Evolutionary conservation across 495 filamentous ascomycete species (phyloP).

Genomic region (Tetracladium setigerum): DNA sequence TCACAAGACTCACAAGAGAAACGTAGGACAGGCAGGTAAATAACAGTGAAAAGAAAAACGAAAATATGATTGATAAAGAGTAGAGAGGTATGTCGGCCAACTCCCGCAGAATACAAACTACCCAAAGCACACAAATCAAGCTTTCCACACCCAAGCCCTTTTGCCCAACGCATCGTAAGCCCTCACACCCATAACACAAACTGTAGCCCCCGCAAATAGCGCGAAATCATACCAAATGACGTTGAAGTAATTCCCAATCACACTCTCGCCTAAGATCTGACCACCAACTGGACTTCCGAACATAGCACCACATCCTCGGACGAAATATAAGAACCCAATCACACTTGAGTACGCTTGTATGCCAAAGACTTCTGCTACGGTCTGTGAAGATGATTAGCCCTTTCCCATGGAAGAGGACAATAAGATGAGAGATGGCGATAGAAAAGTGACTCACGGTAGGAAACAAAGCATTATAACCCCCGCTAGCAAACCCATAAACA

Average conservation of each 20-base stretch:
- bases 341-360: conserved; percentile 51
- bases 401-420: not conserved
- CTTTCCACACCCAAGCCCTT: conserved; percentile 24
- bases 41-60: no score
- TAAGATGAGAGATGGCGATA: not conserved
- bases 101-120: no score
- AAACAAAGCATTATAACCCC: conserved; percentile 39
- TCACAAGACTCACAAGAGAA: no score
- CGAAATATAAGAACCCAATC: conserved; percentile 49
- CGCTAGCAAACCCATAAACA: conserved; percentile 43
- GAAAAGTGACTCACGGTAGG: conserved; percentile 23
- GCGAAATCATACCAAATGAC: conserved; percentile 24
- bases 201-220: conserved; percentile 17
- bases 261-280: conserved; percentile 27
- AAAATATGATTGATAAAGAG: no score
- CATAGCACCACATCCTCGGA: conserved; percentile 46
- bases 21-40: no score
- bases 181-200: conserved; percentile 26
- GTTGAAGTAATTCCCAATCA: conserved; percentile 14
- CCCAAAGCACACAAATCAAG: no score
- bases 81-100: no score
- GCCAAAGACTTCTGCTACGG: conserved; percentile 50
- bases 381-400: no score
- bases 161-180: conserved; percentile 24
- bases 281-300: conserved; percentile 46